Evolutionary conservation across 2,329 filamentous ascomycete genomes (phyloP), one percentile per base, ranked within the genome.

Genomic region (Sporothrix variecibatus): DNA sequence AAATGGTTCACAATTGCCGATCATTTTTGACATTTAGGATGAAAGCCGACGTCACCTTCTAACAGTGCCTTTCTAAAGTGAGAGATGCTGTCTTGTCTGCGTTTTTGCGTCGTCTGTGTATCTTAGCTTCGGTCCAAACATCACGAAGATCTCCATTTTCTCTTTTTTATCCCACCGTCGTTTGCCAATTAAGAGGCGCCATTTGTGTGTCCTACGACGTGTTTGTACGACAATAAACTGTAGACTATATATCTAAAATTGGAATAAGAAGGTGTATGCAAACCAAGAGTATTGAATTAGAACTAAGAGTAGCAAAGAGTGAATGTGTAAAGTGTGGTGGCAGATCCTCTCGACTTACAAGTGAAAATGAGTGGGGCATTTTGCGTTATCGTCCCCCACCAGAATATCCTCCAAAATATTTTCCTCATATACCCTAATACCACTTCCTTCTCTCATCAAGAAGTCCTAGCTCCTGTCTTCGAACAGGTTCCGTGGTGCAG

Each of bases 401-500:
- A 28, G 9, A 3, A 15, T 15, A 4, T 3, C 4, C 15, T 3
- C 9, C 5, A n/a, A 20, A 9, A 31, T 8, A 1, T 28, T 28
- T 15, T 17, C 72, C 38, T 64, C 46, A 73, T 73, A 64, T 64
- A 43, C 31, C 2, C 31, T 5, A 23, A 51, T 3, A 56, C 3
- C 1, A 8, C 58, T 46, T 1, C 15, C 17, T 2, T 2, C 23
- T 4, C 23, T 3, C 49, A 65, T 40, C 51, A 49, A 71, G 40
- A 72, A 74, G 70, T 72, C 73, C 73, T 74, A 74, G 73, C 73
- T 75, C 71, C 73, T 75, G 73, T 75, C 62, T 72, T 65, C 49
- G 71, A 56, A 73, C 71, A 75, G 76, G 75, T 76, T 76, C 76
- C 76, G 76, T 76, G 76, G 76, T 76, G 76, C 76, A 76, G 74